Evolutionary conservation across 1,284 basidiomycete genomes (phyloP), one percentile per base, ranked within the genome.

Genomic region (Thelephora terrestris): DNA sequence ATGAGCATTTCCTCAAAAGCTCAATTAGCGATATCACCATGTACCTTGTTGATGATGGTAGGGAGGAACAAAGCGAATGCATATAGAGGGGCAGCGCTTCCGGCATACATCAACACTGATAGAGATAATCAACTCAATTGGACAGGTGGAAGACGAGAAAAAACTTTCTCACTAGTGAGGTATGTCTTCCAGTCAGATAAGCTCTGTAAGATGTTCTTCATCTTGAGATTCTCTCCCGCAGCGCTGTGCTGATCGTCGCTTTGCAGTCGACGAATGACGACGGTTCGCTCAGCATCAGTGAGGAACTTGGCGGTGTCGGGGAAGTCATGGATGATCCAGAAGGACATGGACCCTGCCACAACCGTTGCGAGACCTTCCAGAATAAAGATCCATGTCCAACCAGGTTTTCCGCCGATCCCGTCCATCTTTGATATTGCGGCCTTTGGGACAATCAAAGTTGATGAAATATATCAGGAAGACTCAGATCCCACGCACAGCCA

Each of bases 161-260:
- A 21, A 25, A 1, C 3, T 5, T 18, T 58, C 62, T 52, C 50
- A 81, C 81, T 81, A 36, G 71, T 76, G 14, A 82, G 49, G 76
- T 81, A 87, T 1, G 81, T 85, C 66, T 87, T 87, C 80, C 80
- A 84, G 54, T 88, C 85, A 10, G 66, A 49, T 50, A 85, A 55
- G 57, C 79, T 81, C 54, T 75, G 67, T 61, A 62, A 69, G 45
- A 88, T 77, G 57, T 81, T 80, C 57, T 74, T 77, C 74, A 71
- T 70, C 50, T 62, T 70, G 51, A 87, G 70, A 43, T 62, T 65
- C 62, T 88, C 84, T 21, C 84, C 84, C 5, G 74, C 81, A 4
- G 83, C 85, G 57, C 81, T 82, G 60, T 79, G 83, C 58, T 82
- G 82, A 57, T 78, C 74, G 59, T 87, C 84, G n/a, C 63, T 62